Evolutionary conservation across 2,329 filamentous ascomycete genomes (phyloP).

Genomic region (Alternaria arbusti): DNA sequence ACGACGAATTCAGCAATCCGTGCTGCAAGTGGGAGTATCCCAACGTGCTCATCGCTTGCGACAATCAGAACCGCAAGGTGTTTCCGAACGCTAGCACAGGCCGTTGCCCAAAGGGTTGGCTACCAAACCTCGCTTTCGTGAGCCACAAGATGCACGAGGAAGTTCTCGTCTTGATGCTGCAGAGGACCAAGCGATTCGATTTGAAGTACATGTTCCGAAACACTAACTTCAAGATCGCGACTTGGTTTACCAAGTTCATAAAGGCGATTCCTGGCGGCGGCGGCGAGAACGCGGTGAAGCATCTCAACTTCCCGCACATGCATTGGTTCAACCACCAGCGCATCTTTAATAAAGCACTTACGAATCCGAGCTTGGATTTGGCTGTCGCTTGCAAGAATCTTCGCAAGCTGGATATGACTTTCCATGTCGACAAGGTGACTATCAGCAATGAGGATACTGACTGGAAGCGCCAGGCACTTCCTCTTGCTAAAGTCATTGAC

Average conservation of each 20-base stretch:
- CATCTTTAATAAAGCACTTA: neutral
- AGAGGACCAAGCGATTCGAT: neutral
- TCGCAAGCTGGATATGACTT: neutral
- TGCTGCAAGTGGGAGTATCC: neutral
- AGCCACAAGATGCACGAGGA: neutral
- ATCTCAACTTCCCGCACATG: conserved; percentile 9
- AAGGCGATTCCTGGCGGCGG: neutral
- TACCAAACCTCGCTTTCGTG: neutral
- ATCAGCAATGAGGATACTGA: neutral
- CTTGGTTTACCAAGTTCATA: conserved; percentile 4
- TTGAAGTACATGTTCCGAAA: conserved; percentile 1
- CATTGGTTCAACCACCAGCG: neutral
- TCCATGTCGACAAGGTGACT: neutral
- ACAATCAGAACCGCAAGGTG: neutral
- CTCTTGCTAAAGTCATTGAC: neutral
- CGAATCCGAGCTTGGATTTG: neutral
- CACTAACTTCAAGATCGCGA: conserved; percentile 3
- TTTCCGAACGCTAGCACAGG: neutral
- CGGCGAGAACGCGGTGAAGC: neutral
- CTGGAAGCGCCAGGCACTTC: neutral
- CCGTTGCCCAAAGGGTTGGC: neutral
- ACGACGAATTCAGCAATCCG: neutral
- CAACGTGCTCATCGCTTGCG: neutral
- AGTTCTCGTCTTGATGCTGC: neutral
- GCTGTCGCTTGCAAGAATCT: neutral